Percentiles rank a stretch among this genome's conserved stretches.
phyloP scores from a whole-genome alignment of 345 rosid genomes.

The Citrus medica region DNA sequence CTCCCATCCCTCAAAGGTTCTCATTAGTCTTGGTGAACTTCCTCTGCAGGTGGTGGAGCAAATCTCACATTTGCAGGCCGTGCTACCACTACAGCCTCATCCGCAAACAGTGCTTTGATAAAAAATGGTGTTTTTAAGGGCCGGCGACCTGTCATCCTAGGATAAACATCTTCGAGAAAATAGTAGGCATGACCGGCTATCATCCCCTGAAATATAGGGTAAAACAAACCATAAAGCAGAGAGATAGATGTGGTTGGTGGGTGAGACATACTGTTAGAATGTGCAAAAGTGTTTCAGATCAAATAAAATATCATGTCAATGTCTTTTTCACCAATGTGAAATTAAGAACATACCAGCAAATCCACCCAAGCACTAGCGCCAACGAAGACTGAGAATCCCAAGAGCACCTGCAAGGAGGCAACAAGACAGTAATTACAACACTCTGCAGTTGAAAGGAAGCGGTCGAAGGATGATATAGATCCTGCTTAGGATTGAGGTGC shows the following conservation, averaged over 20 bases:
- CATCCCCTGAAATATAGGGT: constrained; percentile 67
- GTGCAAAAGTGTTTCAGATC: not conserved
- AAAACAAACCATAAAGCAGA: not conserved
- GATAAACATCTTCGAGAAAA: constrained; percentile 91
- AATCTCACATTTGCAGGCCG: constrained; percentile 76
- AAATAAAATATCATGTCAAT: not conserved
- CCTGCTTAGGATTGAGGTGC: too few species aligned
- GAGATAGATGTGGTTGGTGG: not conserved
- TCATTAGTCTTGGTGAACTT: constrained; percentile 59
- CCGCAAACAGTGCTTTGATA: constrained; percentile 77
- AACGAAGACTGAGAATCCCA: constrained; percentile 93
- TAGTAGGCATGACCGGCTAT: constrained; percentile 98
- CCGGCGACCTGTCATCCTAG: constrained; percentile 72
- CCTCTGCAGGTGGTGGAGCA: constrained; percentile 69
- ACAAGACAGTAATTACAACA: not conserved
- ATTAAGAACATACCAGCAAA: constrained; percentile 54
- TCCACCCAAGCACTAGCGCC: constrained; percentile 98
- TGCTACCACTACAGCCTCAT: constrained; percentile 76
- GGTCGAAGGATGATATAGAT: not conserved
- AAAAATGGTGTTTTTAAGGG: constrained; percentile 83
- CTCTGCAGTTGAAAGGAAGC: not conserved
- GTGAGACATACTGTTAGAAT: not conserved
- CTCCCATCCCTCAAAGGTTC: not conserved
- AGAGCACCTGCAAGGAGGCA: constrained; percentile 59
- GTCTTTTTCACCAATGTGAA: not conserved